Evolutionary conservation across 192 early-diverging fungal species (phyloP), one percentile per base, ranked within the genome.

Genomic region (Cetraspora pellucida): DNA sequence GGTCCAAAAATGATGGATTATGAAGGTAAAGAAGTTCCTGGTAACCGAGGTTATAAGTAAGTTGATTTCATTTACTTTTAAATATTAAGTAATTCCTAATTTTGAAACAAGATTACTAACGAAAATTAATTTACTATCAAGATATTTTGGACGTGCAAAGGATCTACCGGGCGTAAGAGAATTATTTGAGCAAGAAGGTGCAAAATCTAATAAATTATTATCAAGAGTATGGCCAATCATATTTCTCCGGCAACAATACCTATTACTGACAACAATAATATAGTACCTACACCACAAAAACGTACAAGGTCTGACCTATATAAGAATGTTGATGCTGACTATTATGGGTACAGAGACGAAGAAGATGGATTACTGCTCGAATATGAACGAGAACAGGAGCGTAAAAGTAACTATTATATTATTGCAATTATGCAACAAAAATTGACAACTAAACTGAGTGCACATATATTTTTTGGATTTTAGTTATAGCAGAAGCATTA

Each of bases 291-390:
- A 21, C 80, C 86, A 25, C 81, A 80, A 68, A 80, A 82, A 45
- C 87, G 89, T 50, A 89, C 87, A 43, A 87, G 93, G 74, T 81
- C 82, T 13, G 94, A 95, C 37, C 80, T 99, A 74, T 85, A 90
- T 67, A 84, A 87, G 59, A 87, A 92, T 28, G 90, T 95, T 14
- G 97, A 97, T 79, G 95, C 95, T 1, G 93, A 95, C 74, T 99
- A 99, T 81, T 99, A 93, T 75, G 96, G 97, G 44, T 99, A 96
- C 79, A 86, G 92, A 57, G 95, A 98, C 78, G 96, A 98, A 80
- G 90, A 93, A 55, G 95, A 97, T 80, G 94, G 92, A 9, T 76
- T 84, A 46, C 81, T 98, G 65, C 78, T 98, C 52, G 91, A 87
- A 73, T 95, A 92, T 79, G 94, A 96, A 80, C 79, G 86, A 17